Percentiles rank a stretch among this genome's conserved stretches.
These are phyloP conservation scores for Rosa chinensis DNA, from an alignment of 306 rosid species.

Conservation along the genomic window DNA sequence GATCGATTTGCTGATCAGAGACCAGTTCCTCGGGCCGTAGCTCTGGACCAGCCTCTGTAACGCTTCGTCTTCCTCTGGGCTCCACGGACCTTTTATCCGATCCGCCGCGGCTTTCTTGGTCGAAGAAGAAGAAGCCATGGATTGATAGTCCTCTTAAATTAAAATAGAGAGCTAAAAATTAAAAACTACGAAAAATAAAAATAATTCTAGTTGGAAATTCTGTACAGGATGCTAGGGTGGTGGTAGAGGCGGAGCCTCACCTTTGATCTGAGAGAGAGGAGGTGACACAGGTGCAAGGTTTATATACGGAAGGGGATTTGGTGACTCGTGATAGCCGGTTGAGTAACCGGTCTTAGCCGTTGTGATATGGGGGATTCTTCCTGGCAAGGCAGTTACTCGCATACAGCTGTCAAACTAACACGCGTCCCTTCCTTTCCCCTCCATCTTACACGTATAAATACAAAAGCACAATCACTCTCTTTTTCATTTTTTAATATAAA, in stretches of 20 bases:
- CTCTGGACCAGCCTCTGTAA: constrained; percentile 52
- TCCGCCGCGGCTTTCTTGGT: constrained; percentile 38
- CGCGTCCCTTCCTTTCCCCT: constrained; percentile 40
- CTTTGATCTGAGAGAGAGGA: constrained; percentile 13
- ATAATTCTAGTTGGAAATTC: background rate
- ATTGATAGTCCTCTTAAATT: background rate
- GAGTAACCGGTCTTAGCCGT: constrained; percentile 43
- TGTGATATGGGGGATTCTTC: constrained; percentile 34
- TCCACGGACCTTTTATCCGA: constrained; percentile 91
- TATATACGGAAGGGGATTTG: constrained; percentile 34
- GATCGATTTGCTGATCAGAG: constrained; percentile 76
- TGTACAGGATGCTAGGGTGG: background rate
- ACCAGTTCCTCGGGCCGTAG: constrained; percentile 75
- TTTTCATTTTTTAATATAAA: background rate
- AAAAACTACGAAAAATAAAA: background rate
- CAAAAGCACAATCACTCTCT: constrained; percentile 16
- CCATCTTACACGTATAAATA: constrained; percentile 43
- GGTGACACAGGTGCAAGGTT: constrained; percentile 4
- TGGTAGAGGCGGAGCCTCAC: constrained; percentile 44
- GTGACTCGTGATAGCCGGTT: constrained; percentile 46
- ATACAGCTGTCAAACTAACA: constrained; percentile 62
- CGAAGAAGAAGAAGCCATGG: constrained; percentile 39
- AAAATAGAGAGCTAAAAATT: background rate
- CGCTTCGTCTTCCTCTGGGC: constrained; percentile 79
- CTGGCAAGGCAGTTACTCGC: constrained; percentile 51